Conservation (phyloP, 257 asterid species). For the Thymus mandschuricus region DNA sequence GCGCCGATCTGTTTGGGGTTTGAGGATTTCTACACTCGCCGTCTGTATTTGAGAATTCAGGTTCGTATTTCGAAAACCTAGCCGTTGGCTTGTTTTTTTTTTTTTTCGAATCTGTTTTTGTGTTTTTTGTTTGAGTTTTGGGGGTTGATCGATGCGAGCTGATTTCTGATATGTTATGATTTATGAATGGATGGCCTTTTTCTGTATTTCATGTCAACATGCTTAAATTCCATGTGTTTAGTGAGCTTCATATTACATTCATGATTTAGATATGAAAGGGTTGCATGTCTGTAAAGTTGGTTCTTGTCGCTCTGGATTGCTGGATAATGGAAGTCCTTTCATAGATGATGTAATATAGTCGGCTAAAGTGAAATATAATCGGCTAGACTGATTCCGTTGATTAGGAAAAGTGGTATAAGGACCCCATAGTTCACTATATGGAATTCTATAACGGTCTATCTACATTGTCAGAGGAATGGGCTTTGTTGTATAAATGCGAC, state of each 20-base stretch:
- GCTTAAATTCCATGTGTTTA: not conserved
- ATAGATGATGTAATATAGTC: not conserved
- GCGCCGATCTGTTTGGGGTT: conserved; percentile 99
- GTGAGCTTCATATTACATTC: not conserved
- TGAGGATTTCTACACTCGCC: conserved; percentile 94
- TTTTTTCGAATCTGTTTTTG: not conserved
- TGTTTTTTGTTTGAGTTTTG: not conserved
- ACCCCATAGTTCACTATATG: not conserved
- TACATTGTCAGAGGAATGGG: not conserved
- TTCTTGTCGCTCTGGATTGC: not conserved
- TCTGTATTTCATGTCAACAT: not conserved
- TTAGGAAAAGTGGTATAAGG: not conserved
- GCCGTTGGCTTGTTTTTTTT: not conserved
- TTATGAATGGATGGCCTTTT: not conserved
- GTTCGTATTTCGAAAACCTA: conserved; percentile 33
- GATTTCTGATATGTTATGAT: not conserved
- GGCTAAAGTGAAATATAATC: not conserved
- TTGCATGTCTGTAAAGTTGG: not conserved
- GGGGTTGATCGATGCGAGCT: not conserved
- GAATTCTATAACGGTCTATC: not conserved
- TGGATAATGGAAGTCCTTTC: not conserved
- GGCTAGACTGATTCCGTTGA: not conserved
- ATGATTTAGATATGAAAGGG: not conserved
- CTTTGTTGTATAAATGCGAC: not conserved
- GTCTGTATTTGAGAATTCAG: conserved; percentile 89